Evolutionary conservation across 129 eudicot genomes (phyloP).

Genomic region (Dittrichia graveolens): DNA sequence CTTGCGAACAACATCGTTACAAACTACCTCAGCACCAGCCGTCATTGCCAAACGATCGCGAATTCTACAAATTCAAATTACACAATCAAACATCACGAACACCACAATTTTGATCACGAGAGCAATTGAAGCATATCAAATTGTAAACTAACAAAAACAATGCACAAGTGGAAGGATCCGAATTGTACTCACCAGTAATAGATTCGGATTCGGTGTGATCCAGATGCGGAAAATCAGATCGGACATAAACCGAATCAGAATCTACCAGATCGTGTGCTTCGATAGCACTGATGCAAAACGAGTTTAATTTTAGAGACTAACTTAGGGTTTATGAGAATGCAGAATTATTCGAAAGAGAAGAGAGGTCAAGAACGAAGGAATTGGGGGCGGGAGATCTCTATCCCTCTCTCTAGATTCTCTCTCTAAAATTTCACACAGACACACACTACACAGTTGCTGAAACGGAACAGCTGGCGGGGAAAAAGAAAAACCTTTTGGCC

Average conservation of each 20-base stretch:
- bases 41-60: slow-evolving; percentile 42
- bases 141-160: slow-evolving; percentile 7
- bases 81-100: slow-evolving; percentile 7
- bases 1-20: slow-evolving; percentile 36
- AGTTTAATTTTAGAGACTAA: neutral
- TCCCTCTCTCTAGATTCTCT: slow-evolving; percentile 38
- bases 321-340: slow-evolving; percentile 34
- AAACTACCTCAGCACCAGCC: slow-evolving; percentile 47
- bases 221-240: slow-evolving; percentile 38
- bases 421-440: slow-evolving; percentile 32
- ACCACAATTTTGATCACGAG: slow-evolving; percentile 10
- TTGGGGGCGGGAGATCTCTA: slow-evolving; percentile 35
- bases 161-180: slow-evolving; percentile 26
- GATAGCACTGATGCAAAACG: slow-evolving; percentile 11
- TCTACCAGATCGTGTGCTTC: slow-evolving; percentile 35
- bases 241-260: slow-evolving; percentile 42
- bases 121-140: slow-evolving; percentile 19
- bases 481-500: slow-evolving; percentile 33
- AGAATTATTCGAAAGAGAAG: slow-evolving; percentile 24
- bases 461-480: slow-evolving; percentile 57
- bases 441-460: slow-evolving; percentile 30
- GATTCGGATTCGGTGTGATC: slow-evolving; percentile 40
- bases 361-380: slow-evolving; percentile 20
- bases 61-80: slow-evolving; percentile 35
- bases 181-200: slow-evolving; percentile 35